Conservation (phyloP, 371 early-diverging fungal species). For the Apophysomyces trapeziformis region DNA sequence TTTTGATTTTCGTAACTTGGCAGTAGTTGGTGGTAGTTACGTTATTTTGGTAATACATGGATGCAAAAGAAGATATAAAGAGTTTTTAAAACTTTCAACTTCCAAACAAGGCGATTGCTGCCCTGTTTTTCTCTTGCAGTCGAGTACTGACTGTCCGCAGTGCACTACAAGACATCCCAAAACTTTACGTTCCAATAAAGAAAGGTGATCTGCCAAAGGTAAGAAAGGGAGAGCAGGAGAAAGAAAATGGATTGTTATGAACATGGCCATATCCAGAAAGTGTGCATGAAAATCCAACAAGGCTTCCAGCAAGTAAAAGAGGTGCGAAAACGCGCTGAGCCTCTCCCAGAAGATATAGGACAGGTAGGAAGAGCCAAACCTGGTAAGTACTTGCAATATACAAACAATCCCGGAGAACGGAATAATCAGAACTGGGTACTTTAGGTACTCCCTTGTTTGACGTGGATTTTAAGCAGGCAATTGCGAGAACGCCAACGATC, state of each 20-base stretch:
- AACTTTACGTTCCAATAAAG: conserved; percentile 69
- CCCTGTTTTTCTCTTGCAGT: conserved; percentile 59
- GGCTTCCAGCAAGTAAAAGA: conserved; percentile 58
- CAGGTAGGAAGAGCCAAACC: conserved; percentile 68
- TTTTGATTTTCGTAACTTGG: conserved; percentile 56
- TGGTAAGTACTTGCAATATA: conserved; percentile 29
- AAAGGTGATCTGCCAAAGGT: conserved; percentile 69
- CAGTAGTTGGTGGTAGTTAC: conserved; percentile 63
- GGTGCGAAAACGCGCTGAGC: conserved; percentile 55
- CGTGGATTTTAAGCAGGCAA: conserved; percentile 67
- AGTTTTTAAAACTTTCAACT: background rate
- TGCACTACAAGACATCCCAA: conserved; percentile 71
- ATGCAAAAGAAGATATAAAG: background rate
- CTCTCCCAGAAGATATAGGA: conserved; percentile 59
- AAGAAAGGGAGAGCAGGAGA: background rate
- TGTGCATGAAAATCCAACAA: conserved; percentile 58
- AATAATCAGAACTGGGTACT: background rate
- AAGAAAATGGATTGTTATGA: background rate
- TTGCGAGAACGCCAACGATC: conserved; percentile 65
- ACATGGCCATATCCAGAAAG: conserved; percentile 43
- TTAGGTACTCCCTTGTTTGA: conserved; percentile 51
- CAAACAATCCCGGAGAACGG: background rate
- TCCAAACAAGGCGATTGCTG: conserved; percentile 34
- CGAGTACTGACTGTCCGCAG: conserved; percentile 60
- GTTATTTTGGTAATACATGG: conserved; percentile 47